Evolutionary conservation across 768 basidiomycete species (phyloP).

Genomic region (Boletus sp.): DNA sequence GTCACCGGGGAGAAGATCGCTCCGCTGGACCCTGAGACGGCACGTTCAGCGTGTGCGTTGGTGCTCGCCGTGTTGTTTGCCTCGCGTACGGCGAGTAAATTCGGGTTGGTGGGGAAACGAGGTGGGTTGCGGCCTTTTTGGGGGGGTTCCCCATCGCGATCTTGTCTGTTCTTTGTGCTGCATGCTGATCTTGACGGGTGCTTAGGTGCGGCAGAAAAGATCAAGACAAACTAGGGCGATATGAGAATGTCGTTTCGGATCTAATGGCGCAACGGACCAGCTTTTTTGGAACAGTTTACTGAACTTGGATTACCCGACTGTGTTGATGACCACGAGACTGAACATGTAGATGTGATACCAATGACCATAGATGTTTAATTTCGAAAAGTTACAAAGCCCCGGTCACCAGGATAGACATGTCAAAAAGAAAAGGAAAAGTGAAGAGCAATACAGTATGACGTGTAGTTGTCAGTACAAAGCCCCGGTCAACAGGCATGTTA

Average conservation of each 20-base stretch:
- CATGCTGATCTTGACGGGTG: neutral
- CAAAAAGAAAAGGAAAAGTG: neutral
- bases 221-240: slow-evolving; percentile 23
- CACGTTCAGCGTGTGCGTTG: slow-evolving; percentile 68
- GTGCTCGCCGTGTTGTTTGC: slow-evolving; percentile 61
- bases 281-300: neutral
- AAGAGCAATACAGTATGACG: neutral
- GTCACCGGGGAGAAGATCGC: slow-evolving; percentile 28
- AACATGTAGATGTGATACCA: neutral
- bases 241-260: neutral
- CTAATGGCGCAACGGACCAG: neutral
- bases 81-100: slow-evolving; percentile 64
- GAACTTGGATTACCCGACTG: neutral
- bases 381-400: slow-evolving; percentile 12
- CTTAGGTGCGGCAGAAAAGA: slow-evolving; percentile 20
- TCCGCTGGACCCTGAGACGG: slow-evolving; percentile 58
- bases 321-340: neutral
- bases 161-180: neutral
- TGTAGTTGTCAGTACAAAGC: slow-evolving; percentile 11
- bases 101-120: slow-evolving; percentile 30
- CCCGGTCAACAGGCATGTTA: slow-evolving; percentile 2
- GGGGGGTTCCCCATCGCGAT: neutral
- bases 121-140: slow-evolving; percentile 10
- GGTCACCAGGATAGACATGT: neutral
- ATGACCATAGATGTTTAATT: slow-evolving; percentile 3